These are phyloP conservation scores for Iris macrosiphon DNA, from an alignment of 106 monocot species.

Conservation along the genomic window DNA sequence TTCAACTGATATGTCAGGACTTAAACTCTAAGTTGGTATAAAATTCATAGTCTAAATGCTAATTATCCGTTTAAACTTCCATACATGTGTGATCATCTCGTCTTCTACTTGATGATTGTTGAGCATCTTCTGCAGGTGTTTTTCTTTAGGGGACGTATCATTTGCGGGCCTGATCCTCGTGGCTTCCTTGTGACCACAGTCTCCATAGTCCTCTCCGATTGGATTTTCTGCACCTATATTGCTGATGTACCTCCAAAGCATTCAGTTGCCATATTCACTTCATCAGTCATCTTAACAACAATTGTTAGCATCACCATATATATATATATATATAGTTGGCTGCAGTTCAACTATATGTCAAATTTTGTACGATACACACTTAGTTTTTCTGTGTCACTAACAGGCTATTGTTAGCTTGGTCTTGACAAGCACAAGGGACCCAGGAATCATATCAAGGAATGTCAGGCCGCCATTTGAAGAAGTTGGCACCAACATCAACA, in stretches of 20 bases:
- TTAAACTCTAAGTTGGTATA: too few species aligned
- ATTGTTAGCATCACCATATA: not conserved
- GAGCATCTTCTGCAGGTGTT: slow-evolving; percentile 14
- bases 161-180: slow-evolving; percentile 9
- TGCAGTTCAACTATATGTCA: not conserved
- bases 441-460: slow-evolving; percentile 38
- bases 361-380: not conserved
- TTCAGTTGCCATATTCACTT: not conserved
- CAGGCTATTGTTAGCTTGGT: slow-evolving; percentile 35
- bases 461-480: not conserved
- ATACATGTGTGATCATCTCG: too few species aligned
- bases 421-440: slow-evolving; percentile 39
- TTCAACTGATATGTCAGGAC: too few species aligned
- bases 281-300: not conserved
- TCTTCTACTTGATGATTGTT: too few species aligned
- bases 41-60: too few species aligned
- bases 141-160: slow-evolving; percentile 3
- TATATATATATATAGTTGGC: not conserved
- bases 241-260: too few species aligned
- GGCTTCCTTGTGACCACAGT: slow-evolving; percentile 5
- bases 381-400: not conserved
- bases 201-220: slow-evolving; percentile 5
- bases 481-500: slow-evolving; percentile 13
- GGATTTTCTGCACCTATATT: slow-evolving; percentile 7
- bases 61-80: too few species aligned